These are phyloP conservation scores for Salvia miltiorrhiza DNA, from an alignment of 257 asterid genomes.

Conservation along the genomic window DNA sequence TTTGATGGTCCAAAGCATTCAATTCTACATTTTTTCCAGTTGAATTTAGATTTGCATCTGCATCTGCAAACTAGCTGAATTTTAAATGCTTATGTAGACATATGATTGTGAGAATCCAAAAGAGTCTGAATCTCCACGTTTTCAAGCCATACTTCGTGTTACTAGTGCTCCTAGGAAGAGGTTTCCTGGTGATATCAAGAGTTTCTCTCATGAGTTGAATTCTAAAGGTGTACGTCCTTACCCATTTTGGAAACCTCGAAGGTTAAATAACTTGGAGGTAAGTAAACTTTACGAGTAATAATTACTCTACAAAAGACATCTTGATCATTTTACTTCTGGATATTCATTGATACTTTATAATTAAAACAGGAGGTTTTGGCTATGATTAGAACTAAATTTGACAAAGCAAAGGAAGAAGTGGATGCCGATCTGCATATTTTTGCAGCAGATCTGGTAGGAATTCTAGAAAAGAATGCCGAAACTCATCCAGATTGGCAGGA, in stretches of 20 bases:
- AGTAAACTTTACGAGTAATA: conserved; percentile 11
- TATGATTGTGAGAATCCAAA: conserved; percentile 93
- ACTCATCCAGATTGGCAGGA: conserved; percentile 96
- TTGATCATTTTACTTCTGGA: conserved; percentile 20
- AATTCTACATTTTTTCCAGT: conserved; percentile 1
- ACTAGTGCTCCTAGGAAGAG: conserved; percentile 99
- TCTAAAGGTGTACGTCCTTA: conserved; percentile 98
- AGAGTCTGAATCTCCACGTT: conserved; percentile 97
- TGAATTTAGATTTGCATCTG: conserved; percentile 5
- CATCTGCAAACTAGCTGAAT: conserved; percentile 13
- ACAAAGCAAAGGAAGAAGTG: conserved; percentile 99
- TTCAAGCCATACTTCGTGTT: conserved; percentile 96
- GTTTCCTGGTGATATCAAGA: conserved; percentile 90
- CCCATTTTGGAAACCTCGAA: conserved; percentile 96
- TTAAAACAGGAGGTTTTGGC: conserved; percentile 74
- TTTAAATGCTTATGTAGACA: conserved; percentile 39
- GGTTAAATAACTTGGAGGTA: conserved; percentile 96
- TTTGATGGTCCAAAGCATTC: conserved; percentile 20
- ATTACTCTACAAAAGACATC: conserved; percentile 9
- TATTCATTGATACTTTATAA: conserved; percentile 24
- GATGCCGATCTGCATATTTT: conserved; percentile 92
- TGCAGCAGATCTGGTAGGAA: conserved; percentile 92
- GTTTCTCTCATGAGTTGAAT: conserved; percentile 95
- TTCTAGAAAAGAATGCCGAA: conserved; percentile 88
- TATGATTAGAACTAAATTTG: conserved; percentile 87